Conservation (phyloP, 805 yeast genomes). For the Schizosaccharomyces lindneri region DNA sequence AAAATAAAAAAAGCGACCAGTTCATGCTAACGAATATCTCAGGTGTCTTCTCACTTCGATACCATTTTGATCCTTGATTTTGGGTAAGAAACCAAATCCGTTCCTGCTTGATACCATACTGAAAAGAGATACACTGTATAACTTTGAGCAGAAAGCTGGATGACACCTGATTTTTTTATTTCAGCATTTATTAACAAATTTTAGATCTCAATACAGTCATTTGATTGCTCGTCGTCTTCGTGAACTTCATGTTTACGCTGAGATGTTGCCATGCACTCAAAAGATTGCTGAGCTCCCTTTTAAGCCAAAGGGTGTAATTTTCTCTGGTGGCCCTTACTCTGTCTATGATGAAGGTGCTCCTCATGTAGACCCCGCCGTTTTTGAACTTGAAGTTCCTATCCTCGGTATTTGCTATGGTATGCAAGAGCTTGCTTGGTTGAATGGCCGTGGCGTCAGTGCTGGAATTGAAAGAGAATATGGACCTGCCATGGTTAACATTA, state of each 20-base stretch:
- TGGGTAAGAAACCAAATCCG: conserved; percentile 20
- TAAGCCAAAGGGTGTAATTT: conserved; percentile 88
- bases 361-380: conserved; percentile 85
- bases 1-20: not conserved
- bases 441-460: conserved; percentile 67
- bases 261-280: conserved; percentile 98
- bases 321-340: conserved; percentile 95
- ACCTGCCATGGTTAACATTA: conserved; percentile 58
- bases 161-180: too few relatives aligned
- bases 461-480: conserved; percentile 97
- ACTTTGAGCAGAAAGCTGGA: too few relatives aligned
- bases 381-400: conserved; percentile 76
- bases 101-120: not conserved
- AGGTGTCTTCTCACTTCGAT: conserved; percentile 29
- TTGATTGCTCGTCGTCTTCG: conserved; percentile 89
- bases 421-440: conserved; percentile 98
- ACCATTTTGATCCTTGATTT: conserved; percentile 92
- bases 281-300: conserved; percentile 75
- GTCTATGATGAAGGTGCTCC: conserved; percentile 91
- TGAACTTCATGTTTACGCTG: conserved; percentile 94
- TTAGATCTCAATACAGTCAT: conserved; percentile 74
- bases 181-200: not conserved
- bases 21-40: not conserved
- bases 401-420: conserved; percentile 96
- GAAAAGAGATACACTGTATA: too few relatives aligned